These are phyloP conservation scores for Botrytis fragariae DNA, from an alignment of 2,329 filamentous ascomycete species.

Conservation along the genomic window DNA sequence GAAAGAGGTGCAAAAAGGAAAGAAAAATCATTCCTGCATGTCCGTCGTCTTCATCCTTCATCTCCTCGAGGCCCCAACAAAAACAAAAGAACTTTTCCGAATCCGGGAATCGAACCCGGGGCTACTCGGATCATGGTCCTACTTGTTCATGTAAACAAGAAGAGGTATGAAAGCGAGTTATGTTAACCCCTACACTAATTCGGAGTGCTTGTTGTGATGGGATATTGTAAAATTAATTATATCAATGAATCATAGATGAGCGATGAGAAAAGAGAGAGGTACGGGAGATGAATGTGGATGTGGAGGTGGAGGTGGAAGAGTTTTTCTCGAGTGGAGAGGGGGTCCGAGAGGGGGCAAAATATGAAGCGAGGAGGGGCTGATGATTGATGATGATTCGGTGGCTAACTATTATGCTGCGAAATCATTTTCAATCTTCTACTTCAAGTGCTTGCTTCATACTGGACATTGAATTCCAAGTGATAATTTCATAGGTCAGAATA, in stretches of 20 bases:
- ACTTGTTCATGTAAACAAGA: not conserved
- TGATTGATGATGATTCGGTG: not conserved
- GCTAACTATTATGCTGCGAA: not conserved
- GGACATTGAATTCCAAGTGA: not conserved
- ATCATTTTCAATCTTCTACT: not conserved
- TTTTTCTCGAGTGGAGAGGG: not conserved
- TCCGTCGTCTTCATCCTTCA: not conserved
- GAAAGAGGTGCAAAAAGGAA: not conserved
- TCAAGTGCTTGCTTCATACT: not conserved
- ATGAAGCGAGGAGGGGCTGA: not conserved
- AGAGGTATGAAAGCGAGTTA: constrained; percentile 7
- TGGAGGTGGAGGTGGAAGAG: not conserved
- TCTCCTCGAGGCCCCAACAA: not conserved
- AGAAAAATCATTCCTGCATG: not conserved
- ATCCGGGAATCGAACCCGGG: constrained; percentile 14
- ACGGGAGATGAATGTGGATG: not conserved
- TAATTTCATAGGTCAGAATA: not conserved
- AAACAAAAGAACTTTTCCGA: not conserved
- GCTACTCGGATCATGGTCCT: not conserved
- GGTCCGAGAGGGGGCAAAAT: not conserved
- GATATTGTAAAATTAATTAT: rapidly evolving
- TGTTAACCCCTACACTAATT: constrained; percentile 7
- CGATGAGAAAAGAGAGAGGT: not conserved
- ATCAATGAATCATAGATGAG: not conserved
- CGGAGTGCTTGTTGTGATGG: not conserved